Percentiles rank a stretch among this genome's conserved stretches.
Conservation (phyloP, 2,329 filamentous ascomycete genomes). For the Epichloe aotearoae region DNA sequence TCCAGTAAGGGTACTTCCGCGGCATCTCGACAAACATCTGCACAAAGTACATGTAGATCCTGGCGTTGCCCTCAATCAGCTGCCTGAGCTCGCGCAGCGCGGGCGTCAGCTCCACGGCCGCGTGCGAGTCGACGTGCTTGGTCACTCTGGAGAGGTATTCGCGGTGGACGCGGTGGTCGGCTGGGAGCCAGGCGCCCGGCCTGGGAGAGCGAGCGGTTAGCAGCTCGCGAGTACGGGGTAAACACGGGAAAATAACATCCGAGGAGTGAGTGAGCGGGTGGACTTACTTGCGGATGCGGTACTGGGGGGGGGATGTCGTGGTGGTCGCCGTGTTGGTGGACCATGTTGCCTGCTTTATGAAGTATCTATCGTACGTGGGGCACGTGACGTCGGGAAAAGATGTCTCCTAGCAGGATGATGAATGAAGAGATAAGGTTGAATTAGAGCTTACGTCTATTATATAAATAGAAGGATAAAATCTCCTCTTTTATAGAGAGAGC, state of each 20-base stretch:
- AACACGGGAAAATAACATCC: too few relatives aligned
- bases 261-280: not conserved
- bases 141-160: slow-evolving; percentile 49
- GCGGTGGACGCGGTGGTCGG: slow-evolving; percentile 47
- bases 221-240: too few relatives aligned
- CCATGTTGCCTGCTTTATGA: slow-evolving; percentile 23
- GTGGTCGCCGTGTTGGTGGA: slow-evolving; percentile 35
- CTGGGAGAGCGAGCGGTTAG: slow-evolving; percentile 16
- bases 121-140: slow-evolving; percentile 37
- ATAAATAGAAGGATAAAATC: too few relatives aligned
- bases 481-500: too few relatives aligned
- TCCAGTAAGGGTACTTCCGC: slow-evolving; percentile 41
- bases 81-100: slow-evolving; percentile 51
- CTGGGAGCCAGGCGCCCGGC: slow-evolving; percentile 47
- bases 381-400: too few relatives aligned
- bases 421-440: too few relatives aligned
- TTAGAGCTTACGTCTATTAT: too few relatives aligned
- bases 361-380: too few relatives aligned
- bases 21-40: slow-evolving; percentile 60
- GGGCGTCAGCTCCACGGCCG: slow-evolving; percentile 37
- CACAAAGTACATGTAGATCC: slow-evolving; percentile 52
- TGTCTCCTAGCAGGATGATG: too few relatives aligned
- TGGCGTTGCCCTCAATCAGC: slow-evolving; percentile 50
- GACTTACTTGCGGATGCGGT: slow-evolving; percentile 28
- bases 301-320: slow-evolving; percentile 33